Evolutionary conservation across 345 rosid species (phyloP), one percentile per base, ranked within the genome.

Genomic region (Eucalyptus curtisii): DNA sequence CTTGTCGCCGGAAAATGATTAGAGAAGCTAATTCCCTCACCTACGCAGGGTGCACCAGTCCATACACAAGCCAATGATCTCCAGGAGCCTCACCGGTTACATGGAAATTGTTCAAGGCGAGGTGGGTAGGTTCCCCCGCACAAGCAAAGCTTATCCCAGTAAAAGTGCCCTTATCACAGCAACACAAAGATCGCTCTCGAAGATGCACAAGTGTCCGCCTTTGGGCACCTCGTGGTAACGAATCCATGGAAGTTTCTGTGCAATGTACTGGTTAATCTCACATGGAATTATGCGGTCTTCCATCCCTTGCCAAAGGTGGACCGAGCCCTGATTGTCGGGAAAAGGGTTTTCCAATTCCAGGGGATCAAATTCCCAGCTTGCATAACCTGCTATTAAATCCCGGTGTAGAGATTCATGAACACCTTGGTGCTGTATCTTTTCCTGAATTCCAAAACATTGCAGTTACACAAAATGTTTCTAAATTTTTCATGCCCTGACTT

Each of bases 311-410:
- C 99, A 97, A 8, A 97, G 85, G 68, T 96, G 96, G 31, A 97
- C 95, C 1, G 94, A 92, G 27, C 97, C 96, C 89, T 92, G 93
- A 3, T 91, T 91, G 86, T 93, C 81, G 0, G 91, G 92, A 55
- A 95, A 95, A n/a, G 98, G 99, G 91, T 96, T 94, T 13, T 61
- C 90, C 49, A 97, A 30, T 64, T 95, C 96, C 50, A 92, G 61
- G 45, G 98, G 96, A 88, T 94, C 95, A 44, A 97, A 96, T 87
- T 96, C 99, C 99, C 99, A 97, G 89, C 93, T 94, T 6, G 91
- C 94, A 52, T 92, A 96, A 61, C 95, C 91, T 8, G 90, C 94
- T 61, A 95, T 92, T 86, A 96, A 87, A 92, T 97, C 98, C 82
- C 95, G 93, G 66, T 93, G 87, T 59, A 96, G 93, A 49, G 95